Percentiles rank a stretch among this genome's conserved stretches.
Conservation (phyloP, 257 asterid species). For the Nicotiana paniculata region DNA sequence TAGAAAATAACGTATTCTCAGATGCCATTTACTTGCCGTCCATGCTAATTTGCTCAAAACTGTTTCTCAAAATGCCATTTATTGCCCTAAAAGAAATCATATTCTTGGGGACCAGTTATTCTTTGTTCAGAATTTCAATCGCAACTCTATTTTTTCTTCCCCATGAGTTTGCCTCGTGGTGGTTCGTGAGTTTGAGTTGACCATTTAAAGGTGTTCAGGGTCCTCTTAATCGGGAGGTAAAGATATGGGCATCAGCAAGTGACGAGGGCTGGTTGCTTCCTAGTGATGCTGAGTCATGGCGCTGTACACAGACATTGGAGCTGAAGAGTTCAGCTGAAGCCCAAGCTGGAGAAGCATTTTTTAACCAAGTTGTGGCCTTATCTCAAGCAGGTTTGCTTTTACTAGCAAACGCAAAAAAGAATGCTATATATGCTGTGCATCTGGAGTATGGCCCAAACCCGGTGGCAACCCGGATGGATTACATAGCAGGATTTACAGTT, state of each 20-base stretch:
- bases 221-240: conserved; percentile 75
- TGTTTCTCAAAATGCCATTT: background rate
- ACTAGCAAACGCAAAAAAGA: conserved; percentile 91
- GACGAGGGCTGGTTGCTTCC: conserved; percentile 99
- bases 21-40: background rate
- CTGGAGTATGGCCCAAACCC: conserved; percentile 86
- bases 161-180: conserved; percentile 9
- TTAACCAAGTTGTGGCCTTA: conserved; percentile 91
- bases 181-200: background rate
- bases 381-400: conserved; percentile 71
- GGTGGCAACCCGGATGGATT: conserved; percentile 73
- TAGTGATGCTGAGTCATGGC: conserved; percentile 89
- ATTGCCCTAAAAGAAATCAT: background rate
- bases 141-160: background rate
- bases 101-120: background rate
- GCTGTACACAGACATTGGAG: conserved; percentile 76
- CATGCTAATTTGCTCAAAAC: background rate
- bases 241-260: conserved; percentile 86
- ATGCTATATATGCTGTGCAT: conserved; percentile 96
- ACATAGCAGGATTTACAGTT: conserved; percentile 85
- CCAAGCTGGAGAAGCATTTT: conserved; percentile 68
- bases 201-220: conserved; percentile 48
- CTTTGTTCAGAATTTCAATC: background rate
- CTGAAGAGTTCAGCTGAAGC: conserved; percentile 65
- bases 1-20: background rate